Conservation (phyloP, 148 eudicot species). For the Rhododendron ferrugineum region DNA sequence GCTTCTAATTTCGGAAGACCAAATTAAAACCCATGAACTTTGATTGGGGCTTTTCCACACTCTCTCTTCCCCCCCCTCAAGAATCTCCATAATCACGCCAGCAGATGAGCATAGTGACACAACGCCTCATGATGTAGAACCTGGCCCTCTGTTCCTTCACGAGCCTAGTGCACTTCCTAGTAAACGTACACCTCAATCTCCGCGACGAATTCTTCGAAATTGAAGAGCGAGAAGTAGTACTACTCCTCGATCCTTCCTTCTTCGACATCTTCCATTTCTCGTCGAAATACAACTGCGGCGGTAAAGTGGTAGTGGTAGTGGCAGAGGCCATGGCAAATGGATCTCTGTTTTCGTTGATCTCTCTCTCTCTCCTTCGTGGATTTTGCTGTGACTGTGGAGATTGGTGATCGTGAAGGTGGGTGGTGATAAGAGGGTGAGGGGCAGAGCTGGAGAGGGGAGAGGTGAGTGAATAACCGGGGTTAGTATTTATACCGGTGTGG, state of each 20-base stretch:
- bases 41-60: neutral
- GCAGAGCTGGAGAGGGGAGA: neutral
- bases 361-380: neutral
- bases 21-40: neutral
- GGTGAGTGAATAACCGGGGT: no score
- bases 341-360: neutral
- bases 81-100: constrained; percentile 75
- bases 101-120: constrained; percentile 78
- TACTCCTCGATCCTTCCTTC: constrained; percentile 44
- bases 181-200: constrained; percentile 48
- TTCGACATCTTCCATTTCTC: constrained; percentile 67
- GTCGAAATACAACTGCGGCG: constrained; percentile 28
- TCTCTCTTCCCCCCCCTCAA: constrained; percentile 15
- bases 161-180: constrained; percentile 63
- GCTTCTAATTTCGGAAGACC: neutral
- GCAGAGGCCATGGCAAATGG: constrained; percentile 14
- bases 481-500: no score
- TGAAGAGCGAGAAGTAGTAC: constrained; percentile 21
- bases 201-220: constrained; percentile 28
- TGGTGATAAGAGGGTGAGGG: constrained; percentile 7
- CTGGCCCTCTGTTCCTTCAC: constrained; percentile 82
- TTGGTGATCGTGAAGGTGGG: neutral
- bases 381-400: neutral
- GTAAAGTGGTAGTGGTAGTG: neutral
- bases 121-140: constrained; percentile 77